phyloP scores from a whole-genome alignment of 2,329 filamentous ascomycete genomes.

The Chaetothyriales sp. region DNA sequence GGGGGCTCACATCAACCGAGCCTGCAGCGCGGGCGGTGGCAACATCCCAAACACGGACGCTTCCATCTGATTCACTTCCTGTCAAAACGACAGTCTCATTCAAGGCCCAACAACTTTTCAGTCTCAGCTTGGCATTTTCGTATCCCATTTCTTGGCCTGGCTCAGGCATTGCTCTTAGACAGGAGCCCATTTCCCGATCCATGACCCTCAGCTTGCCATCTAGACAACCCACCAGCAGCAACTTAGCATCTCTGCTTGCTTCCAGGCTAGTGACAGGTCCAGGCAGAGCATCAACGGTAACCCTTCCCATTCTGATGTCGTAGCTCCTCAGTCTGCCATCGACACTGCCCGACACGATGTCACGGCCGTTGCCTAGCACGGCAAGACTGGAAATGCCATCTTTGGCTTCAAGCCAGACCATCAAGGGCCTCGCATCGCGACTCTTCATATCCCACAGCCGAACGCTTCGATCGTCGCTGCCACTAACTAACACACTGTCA shows the following conservation, averaged over 20 bases:
- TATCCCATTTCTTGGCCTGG: constrained; percentile 31
- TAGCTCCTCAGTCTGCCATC: constrained; percentile 73
- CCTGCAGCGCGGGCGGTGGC: constrained; percentile 46
- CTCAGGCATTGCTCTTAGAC: constrained; percentile 53
- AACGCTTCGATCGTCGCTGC: constrained; percentile 61
- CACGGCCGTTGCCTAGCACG: constrained; percentile 7
- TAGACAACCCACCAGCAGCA: constrained; percentile 59
- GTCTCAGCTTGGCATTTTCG: constrained; percentile 56
- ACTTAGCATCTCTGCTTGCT: constrained; percentile 58
- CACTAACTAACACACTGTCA: constrained; percentile 58
- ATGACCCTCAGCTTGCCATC: constrained; percentile 69
- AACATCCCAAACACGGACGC: constrained; percentile 71
- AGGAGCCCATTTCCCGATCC: constrained; percentile 60
- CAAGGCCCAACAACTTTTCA: constrained; percentile 61
- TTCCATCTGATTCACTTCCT: constrained; percentile 64
- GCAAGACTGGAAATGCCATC: constrained; percentile 39
- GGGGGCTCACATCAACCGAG: constrained; percentile 10
- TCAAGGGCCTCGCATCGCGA: constrained; percentile 48
- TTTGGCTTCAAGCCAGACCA: constrained; percentile 57
- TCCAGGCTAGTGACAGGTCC: constrained; percentile 61
- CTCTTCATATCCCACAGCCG: constrained; percentile 59
- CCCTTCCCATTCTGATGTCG: constrained; percentile 63
- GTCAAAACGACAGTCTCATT: constrained; percentile 66
- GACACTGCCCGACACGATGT: constrained; percentile 62
- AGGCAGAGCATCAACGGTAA: constrained; percentile 55